Evolutionary conservation across 768 basidiomycete genomes (phyloP).

Genomic region (Boletus speciosus): DNA sequence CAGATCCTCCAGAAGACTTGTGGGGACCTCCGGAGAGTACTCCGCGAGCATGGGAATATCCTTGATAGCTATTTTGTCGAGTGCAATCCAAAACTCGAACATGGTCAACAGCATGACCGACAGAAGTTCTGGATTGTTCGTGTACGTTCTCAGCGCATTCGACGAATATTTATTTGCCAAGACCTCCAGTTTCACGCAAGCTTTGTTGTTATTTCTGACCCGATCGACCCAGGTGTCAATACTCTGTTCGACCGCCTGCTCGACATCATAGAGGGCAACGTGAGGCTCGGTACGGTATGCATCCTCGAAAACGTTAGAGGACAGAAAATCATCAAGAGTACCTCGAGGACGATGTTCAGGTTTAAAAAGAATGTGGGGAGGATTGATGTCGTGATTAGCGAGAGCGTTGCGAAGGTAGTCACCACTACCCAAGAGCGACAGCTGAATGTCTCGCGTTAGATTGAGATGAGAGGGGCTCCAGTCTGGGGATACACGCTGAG

Average conservation of each 20-base stretch:
- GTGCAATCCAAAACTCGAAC: conserved; percentile 37
- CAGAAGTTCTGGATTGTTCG: conserved; percentile 35
- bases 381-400: neutral
- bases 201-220: conserved; percentile 7
- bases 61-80: conserved; percentile 26
- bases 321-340: conserved; percentile 18
- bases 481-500: conserved; percentile 22
- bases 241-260: conserved; percentile 27
- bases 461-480: conserved; percentile 17
- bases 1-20: conserved; percentile 22
- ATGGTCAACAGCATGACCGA: conserved; percentile 42
- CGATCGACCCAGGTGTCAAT: conserved; percentile 35
- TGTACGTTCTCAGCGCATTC: conserved; percentile 26
- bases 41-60: conserved; percentile 27
- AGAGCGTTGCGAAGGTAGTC: conserved; percentile 27
- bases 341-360: conserved; percentile 11
- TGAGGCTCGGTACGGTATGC: conserved; percentile 12
- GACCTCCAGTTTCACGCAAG: conserved; percentile 19
- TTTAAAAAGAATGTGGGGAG: conserved; percentile 2
- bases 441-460: conserved; percentile 27
- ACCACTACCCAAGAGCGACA: conserved; percentile 32
- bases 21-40: conserved; percentile 35
- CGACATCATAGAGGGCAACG: conserved; percentile 36
- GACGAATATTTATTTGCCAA: conserved; percentile 29
- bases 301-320: conserved; percentile 5